Conservation (phyloP, 2,329 filamentous ascomycete genomes). For the Ceratocystis cubensis region DNA sequence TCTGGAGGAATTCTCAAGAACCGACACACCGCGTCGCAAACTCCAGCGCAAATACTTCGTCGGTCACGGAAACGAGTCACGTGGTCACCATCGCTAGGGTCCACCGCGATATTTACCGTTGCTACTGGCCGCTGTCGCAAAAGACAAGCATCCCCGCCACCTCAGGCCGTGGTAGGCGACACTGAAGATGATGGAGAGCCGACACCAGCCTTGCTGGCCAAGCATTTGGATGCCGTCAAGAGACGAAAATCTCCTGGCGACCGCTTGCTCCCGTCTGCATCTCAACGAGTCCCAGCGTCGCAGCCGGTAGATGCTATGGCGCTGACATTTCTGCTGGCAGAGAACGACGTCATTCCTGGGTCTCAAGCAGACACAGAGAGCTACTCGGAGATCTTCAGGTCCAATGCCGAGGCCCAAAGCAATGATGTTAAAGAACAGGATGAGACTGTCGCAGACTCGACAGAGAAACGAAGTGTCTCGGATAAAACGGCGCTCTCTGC, state of each 20-base stretch:
- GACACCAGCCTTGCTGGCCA: constrained; percentile 18
- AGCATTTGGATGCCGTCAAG: constrained; percentile 15
- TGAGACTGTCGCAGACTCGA: constrained; percentile 15
- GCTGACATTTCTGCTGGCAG: constrained; percentile 37
- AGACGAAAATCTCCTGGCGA: background rate
- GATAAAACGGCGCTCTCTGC: background rate
- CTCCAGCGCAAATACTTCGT: background rate
- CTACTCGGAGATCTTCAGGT: constrained; percentile 14
- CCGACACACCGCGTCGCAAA: background rate
- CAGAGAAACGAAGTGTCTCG: background rate
- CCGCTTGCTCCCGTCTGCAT: constrained; percentile 32
- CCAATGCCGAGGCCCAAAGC: constrained; percentile 12
- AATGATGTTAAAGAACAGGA: constrained; percentile 7
- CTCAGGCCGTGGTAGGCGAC: background rate
- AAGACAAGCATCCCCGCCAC: constrained; percentile 14
- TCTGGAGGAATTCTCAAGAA: constrained; percentile 17
- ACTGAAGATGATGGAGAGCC: constrained; percentile 21
- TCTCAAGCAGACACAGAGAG: constrained; percentile 16
- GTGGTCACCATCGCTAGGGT: constrained; percentile 27
- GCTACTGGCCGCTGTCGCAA: constrained; percentile 6
- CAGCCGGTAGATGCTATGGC: constrained; percentile 37
- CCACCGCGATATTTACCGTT: constrained; percentile 17
- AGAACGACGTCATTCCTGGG: constrained; percentile 25
- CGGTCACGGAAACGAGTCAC: constrained; percentile 28
- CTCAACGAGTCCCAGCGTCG: constrained; percentile 32